These are phyloP conservation scores for Rhizopogon sp. DNA, from an alignment of 768 basidiomycete species.

Conservation along the genomic window DNA sequence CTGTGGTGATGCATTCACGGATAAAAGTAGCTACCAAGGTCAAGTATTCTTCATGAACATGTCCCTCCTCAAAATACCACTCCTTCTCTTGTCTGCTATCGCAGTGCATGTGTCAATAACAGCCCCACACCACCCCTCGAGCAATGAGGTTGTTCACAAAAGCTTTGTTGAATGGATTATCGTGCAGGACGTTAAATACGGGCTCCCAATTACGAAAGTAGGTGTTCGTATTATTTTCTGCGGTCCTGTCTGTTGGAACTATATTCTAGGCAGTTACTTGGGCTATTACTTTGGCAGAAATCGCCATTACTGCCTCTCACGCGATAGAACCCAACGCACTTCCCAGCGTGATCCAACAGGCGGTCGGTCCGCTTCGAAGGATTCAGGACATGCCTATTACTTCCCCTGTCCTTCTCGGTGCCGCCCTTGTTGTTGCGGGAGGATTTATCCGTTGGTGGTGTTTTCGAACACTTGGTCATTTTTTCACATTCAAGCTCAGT, in stretches of 20 bases:
- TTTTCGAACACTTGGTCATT: constrained; percentile 29
- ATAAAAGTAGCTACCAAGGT: background rate
- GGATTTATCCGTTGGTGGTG: constrained; percentile 19
- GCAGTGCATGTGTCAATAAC: constrained; percentile 16
- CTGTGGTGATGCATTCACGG: background rate
- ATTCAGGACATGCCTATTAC: background rate
- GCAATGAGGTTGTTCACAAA: too few species aligned
- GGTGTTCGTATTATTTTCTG: too few species aligned
- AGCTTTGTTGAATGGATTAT: too few species aligned
- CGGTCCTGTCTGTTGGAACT: too few species aligned
- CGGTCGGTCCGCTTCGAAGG: background rate
- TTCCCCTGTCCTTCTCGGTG: background rate
- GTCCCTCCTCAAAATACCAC: constrained; percentile 33
- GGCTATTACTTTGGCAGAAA: background rate
- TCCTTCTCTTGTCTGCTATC: constrained; percentile 34
- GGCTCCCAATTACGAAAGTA: too few species aligned
- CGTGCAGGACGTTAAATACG: too few species aligned
- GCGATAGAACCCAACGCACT: background rate
- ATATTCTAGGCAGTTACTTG: background rate
- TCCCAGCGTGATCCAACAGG: background rate
- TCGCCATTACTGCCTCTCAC: background rate
- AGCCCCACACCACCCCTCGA: too few species aligned
- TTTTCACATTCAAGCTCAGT: constrained; percentile 41
- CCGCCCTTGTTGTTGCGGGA: constrained; percentile 12
- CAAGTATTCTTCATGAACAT: constrained; percentile 7